Evolutionary conservation across 2,329 filamentous ascomycete genomes (phyloP).

Genomic region (Penicillium crustosum): DNA sequence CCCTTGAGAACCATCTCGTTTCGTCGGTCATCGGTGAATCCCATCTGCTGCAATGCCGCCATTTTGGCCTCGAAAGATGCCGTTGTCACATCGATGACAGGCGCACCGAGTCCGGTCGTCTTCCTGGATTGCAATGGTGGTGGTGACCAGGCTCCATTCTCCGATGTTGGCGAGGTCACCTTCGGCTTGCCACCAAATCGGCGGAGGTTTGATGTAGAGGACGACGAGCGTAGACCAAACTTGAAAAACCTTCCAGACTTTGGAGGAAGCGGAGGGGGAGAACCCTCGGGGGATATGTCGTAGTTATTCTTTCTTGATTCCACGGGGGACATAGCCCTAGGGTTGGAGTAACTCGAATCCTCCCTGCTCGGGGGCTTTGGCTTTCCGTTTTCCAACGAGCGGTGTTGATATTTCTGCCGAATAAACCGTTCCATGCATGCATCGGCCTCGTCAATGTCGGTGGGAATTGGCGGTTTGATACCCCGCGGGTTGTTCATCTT

Average conservation of each 20-base stretch:
- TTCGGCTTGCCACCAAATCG: slow-evolving; percentile 58
- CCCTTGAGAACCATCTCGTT: slow-evolving; percentile 81
- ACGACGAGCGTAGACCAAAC: slow-evolving; percentile 66
- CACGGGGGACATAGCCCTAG: slow-evolving; percentile 5
- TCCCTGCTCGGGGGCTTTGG: slow-evolving; percentile 51
- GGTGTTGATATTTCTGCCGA: slow-evolving; percentile 83
- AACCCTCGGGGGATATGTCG: slow-evolving; percentile 50
- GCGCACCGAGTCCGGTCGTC: slow-evolving; percentile 62
- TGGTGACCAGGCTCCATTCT: slow-evolving; percentile 28
- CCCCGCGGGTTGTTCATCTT: slow-evolving; percentile 84
- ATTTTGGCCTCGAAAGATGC: slow-evolving; percentile 69
- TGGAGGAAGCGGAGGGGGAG: slow-evolving; percentile 58
- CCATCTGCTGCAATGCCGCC: slow-evolving; percentile 79
- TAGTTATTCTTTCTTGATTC: slow-evolving; percentile 7
- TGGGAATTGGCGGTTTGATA: slow-evolving; percentile 76
- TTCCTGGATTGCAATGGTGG: slow-evolving; percentile 25
- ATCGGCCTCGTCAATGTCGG: slow-evolving; percentile 90
- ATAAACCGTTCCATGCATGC: slow-evolving; percentile 95
- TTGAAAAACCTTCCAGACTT: slow-evolving; percentile 62
- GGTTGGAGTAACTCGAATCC: slow-evolving; percentile 56
- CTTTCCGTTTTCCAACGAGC: slow-evolving; percentile 51
- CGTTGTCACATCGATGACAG: slow-evolving; percentile 53
- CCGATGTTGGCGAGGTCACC: slow-evolving; percentile 28
- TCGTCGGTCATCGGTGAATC: slow-evolving; percentile 78
- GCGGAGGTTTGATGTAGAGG: slow-evolving; percentile 67